Evolutionary conservation across 495 filamentous ascomycete species (phyloP).

Genomic region (Penicillium pancosmium): DNA sequence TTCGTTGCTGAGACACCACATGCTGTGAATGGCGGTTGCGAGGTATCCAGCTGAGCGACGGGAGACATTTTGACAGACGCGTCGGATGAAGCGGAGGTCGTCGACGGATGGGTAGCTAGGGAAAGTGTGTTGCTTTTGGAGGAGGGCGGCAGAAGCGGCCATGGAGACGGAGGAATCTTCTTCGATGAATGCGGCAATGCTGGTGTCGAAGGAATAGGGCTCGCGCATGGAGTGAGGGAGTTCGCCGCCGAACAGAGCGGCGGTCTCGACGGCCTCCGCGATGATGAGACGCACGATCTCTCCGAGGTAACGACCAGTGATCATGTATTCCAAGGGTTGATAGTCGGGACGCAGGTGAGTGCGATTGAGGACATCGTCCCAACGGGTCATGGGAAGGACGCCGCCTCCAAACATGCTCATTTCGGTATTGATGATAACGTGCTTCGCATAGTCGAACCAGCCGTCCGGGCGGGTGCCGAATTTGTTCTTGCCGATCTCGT

Average conservation of each 20-base stretch:
- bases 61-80: constrained; percentile 56
- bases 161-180: constrained; percentile 52
- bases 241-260: constrained; percentile 51
- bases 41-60: constrained; percentile 63
- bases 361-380: constrained; percentile 72
- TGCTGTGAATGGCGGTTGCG: constrained; percentile 66
- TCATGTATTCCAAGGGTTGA: constrained; percentile 90
- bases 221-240: constrained; percentile 63
- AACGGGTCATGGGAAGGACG: constrained; percentile 68
- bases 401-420: constrained; percentile 81
- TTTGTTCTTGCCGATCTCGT: constrained; percentile 66
- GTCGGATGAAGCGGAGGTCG: constrained; percentile 59
- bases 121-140: constrained; percentile 57
- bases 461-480: constrained; percentile 44
- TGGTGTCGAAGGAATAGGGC: constrained; percentile 70
- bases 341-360: constrained; percentile 77
- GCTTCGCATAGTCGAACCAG: constrained; percentile 52
- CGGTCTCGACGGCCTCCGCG: constrained; percentile 62
- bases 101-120: constrained; percentile 42
- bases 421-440: constrained; percentile 86
- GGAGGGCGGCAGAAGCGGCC: constrained; percentile 45
- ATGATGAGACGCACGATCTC: constrained; percentile 80
- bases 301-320: constrained; percentile 80
- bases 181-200: constrained; percentile 62
- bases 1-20: constrained; percentile 59